Evolutionary conservation across 345 rosid species (phyloP).

Genomic region (Aquilaria malaccensis): DNA sequence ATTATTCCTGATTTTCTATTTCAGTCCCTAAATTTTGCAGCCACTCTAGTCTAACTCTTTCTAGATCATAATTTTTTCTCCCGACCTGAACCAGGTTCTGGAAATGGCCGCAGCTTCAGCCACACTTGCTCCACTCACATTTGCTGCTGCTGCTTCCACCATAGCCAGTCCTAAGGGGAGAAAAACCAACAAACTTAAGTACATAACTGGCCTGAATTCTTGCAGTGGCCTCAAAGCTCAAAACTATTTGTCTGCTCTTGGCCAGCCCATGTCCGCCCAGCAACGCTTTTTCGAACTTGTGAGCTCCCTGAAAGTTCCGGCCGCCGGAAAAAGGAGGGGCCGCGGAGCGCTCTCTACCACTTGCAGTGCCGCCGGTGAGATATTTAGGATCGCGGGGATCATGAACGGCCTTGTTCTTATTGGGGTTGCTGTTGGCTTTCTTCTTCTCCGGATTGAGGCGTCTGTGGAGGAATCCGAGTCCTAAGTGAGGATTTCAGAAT

Average conservation of each 20-base stretch:
- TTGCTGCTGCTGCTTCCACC: conserved; percentile 19
- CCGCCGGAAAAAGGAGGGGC: conserved; percentile 20
- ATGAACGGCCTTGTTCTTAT: conserved; percentile 42
- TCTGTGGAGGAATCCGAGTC: conserved; percentile 29
- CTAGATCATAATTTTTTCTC: too few species aligned
- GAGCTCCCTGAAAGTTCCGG: conserved; percentile 30
- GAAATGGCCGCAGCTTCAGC: conserved; percentile 29
- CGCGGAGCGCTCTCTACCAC: conserved; percentile 33
- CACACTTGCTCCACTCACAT: conserved; percentile 18
- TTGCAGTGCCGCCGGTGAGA: conserved; percentile 32
- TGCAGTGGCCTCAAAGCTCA: conserved; percentile 45
- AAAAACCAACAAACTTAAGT: conserved; percentile 14
- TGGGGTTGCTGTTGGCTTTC: conserved; percentile 50
- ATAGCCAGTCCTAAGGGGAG: conserved; percentile 14
- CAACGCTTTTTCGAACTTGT: conserved; percentile 38
- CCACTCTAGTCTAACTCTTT: too few species aligned
- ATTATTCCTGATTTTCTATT: too few species aligned
- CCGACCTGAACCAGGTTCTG: too few species aligned
- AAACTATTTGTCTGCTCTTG: conserved; percentile 29
- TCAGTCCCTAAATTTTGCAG: too few species aligned
- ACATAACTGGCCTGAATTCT: conserved; percentile 34
- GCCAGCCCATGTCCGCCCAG: conserved; percentile 24
- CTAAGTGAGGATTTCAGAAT: conserved; percentile 9
- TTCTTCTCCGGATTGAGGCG: conserved; percentile 41
- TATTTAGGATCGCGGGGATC: conserved; percentile 44